These are phyloP conservation scores for Phialocephala subalpina DNA, from an alignment of 2,329 filamentous ascomycete species.

Conservation along the genomic window DNA sequence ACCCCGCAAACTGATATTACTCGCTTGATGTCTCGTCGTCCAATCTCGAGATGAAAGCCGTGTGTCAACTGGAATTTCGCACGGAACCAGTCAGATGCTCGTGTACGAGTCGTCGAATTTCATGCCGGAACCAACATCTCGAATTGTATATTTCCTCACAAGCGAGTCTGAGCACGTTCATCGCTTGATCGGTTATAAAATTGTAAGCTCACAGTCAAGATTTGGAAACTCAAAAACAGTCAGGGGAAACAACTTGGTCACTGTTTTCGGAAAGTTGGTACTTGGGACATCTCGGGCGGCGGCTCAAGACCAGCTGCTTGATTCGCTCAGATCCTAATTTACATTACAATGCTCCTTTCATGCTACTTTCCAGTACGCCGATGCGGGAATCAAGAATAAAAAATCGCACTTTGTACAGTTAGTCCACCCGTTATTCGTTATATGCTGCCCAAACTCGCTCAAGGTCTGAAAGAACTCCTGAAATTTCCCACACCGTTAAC, in stretches of 20 bases:
- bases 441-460: constrained; percentile 6
- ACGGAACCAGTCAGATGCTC: neutral
- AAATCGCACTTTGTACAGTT: neutral
- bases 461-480: constrained; percentile 17
- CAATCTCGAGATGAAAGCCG: constrained; percentile 2
- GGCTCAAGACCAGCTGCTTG: neutral
- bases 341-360: constrained; percentile 4
- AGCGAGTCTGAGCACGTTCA: neutral
- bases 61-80: neutral
- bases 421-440: neutral
- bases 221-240: too few species aligned
- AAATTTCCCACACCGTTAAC: constrained; percentile 26
- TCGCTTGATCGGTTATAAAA: neutral
- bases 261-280: too few species aligned
- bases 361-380: neutral
- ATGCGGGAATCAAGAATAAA: neutral
- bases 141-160: neutral
- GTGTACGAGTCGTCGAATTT: neutral
- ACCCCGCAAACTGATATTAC: neutral
- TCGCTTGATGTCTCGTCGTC: neutral
- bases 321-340: constrained; percentile 1
- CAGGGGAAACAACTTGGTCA: too few species aligned
- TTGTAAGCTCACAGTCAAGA: neutral
- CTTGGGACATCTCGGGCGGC: too few species aligned
- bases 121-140: neutral